Evolutionary conservation across 805 yeast species (phyloP).

Genomic region (Hanseniaspora osmophila): DNA sequence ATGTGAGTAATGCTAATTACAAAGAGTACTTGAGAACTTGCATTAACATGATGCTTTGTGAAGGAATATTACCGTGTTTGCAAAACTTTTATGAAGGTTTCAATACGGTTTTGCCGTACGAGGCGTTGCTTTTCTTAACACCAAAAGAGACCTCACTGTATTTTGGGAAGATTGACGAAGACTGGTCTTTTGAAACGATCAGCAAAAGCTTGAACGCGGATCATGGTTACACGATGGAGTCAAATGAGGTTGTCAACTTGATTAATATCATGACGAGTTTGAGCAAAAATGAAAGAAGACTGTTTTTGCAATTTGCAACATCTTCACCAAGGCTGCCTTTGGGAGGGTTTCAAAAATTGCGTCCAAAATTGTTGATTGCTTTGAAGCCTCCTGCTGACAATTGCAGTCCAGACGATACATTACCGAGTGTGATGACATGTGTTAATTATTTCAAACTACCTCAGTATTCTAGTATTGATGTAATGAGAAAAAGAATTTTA

Average conservation of each 20-base stretch:
- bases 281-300: slow-evolving; percentile 40
- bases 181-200: slow-evolving; percentile 64
- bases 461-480: slow-evolving; percentile 48
- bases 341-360: slow-evolving; percentile 78
- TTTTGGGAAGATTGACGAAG: slow-evolving; percentile 72
- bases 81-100: slow-evolving; percentile 67
- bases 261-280: slow-evolving; percentile 50
- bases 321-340: slow-evolving; percentile 88
- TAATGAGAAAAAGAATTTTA: slow-evolving; percentile 42
- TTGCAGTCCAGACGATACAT: slow-evolving; percentile 53
- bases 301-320: slow-evolving; percentile 74
- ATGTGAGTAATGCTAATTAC: slow-evolving; percentile 37
- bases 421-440: slow-evolving; percentile 97
- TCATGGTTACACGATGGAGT: slow-evolving; percentile 74
- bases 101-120: slow-evolving; percentile 66
- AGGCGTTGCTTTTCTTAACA: slow-evolving; percentile 55
- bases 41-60: slow-evolving; percentile 41
- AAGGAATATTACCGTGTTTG: slow-evolving; percentile 54
- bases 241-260: slow-evolving; percentile 45
- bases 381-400: slow-evolving; percentile 61
- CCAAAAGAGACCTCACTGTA: slow-evolving; percentile 58
- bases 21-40: slow-evolving; percentile 43
- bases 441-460: slow-evolving; percentile 89
- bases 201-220: slow-evolving; percentile 58
- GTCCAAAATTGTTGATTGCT: slow-evolving; percentile 80